phyloP scores from a whole-genome alignment of 2,329 filamentous ascomycete species.

The Phaeosphaeriaceae sp. region DNA sequence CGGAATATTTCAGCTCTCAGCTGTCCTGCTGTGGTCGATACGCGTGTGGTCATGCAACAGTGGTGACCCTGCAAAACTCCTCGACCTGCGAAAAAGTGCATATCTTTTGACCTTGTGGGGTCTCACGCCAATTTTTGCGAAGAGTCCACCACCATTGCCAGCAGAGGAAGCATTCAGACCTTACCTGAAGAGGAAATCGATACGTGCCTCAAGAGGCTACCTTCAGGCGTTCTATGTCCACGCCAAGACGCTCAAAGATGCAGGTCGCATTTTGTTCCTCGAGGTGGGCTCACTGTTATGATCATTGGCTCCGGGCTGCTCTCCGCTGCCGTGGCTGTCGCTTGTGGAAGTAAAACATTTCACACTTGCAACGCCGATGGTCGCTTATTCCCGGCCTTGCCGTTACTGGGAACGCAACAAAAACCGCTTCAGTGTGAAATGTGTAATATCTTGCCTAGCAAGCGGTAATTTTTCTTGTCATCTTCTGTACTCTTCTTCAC shows the following conservation, averaged over 20 bases:
- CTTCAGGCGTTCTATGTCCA: background rate
- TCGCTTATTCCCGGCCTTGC: background rate
- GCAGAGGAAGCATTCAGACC: slow-evolving; percentile 12
- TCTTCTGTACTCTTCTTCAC: background rate
- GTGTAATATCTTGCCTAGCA: background rate
- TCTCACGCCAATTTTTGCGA: slow-evolving; percentile 9
- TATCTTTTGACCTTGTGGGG: slow-evolving; percentile 11
- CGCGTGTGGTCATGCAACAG: slow-evolving; percentile 9
- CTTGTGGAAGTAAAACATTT: background rate
- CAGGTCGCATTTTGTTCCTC: background rate
- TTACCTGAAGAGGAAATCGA: slow-evolving; percentile 11
- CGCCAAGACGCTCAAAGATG: slow-evolving; percentile 14
- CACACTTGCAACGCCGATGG: background rate
- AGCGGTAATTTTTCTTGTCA: background rate
- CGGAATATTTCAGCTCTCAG: slow-evolving; percentile 14
- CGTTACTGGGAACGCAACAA: background rate
- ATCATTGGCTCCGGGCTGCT: background rate
- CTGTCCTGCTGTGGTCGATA: slow-evolving; percentile 12
- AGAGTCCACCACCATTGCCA: slow-evolving; percentile 7
- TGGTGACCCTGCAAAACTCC: slow-evolving; percentile 8
- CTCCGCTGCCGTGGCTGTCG: background rate
- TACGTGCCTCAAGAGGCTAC: slow-evolving; percentile 1
- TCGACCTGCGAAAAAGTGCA: slow-evolving; percentile 1
- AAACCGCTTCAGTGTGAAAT: background rate
- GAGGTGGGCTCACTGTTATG: background rate